A percentile compares a stretch with the other conserved stretches of the same genome.
Conservation (phyloP, 768 basidiomycete species). For the Suillus lakei region DNA sequence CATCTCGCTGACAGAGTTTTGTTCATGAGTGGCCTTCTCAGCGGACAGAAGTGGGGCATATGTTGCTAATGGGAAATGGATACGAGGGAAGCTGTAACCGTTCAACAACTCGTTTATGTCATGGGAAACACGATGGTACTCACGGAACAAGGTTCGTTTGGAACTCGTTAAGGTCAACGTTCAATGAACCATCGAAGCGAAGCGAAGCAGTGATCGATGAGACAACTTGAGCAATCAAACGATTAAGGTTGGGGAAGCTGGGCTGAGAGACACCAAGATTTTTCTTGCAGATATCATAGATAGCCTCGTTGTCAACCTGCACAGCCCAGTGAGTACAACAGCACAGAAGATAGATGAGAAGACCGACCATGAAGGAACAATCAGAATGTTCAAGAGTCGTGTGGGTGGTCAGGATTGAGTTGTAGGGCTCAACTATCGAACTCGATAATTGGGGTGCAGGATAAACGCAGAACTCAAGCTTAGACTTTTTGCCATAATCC, state of each 20-base stretch:
- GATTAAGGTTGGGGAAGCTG: slow-evolving; percentile 92
- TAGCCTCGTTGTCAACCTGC: slow-evolving; percentile 98
- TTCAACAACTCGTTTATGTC: slow-evolving; percentile 12
- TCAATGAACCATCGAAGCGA: slow-evolving; percentile 95
- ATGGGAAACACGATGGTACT: slow-evolving; percentile 38
- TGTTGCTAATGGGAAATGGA: slow-evolving; percentile 97
- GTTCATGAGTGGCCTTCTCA: slow-evolving; percentile 95
- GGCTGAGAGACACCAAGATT: slow-evolving; percentile 85
- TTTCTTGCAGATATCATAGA: slow-evolving; percentile 99
- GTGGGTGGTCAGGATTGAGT: slow-evolving; percentile 96
- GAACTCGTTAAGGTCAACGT: slow-evolving; percentile 98
- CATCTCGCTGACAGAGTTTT: slow-evolving; percentile 98
- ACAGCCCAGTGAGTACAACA: slow-evolving; percentile 16
- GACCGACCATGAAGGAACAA: slow-evolving; percentile 95
- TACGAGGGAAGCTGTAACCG: slow-evolving; percentile 83
- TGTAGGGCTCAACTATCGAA: slow-evolving; percentile 99
- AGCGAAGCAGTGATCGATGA: slow-evolving; percentile 97
- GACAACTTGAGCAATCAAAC: slow-evolving; percentile 97
- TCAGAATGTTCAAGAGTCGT: slow-evolving; percentile 99
- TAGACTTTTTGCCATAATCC: slow-evolving; percentile 99
- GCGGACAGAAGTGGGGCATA: slow-evolving; percentile 95
- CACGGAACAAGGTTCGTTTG: slow-evolving; percentile 98
- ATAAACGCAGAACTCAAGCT: slow-evolving; percentile 98
- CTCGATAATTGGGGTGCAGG: slow-evolving; percentile 93
- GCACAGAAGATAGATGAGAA: neutral